Conservation (phyloP, 2,329 filamentous ascomycete species). For the Diplocarpon rosae region DNA sequence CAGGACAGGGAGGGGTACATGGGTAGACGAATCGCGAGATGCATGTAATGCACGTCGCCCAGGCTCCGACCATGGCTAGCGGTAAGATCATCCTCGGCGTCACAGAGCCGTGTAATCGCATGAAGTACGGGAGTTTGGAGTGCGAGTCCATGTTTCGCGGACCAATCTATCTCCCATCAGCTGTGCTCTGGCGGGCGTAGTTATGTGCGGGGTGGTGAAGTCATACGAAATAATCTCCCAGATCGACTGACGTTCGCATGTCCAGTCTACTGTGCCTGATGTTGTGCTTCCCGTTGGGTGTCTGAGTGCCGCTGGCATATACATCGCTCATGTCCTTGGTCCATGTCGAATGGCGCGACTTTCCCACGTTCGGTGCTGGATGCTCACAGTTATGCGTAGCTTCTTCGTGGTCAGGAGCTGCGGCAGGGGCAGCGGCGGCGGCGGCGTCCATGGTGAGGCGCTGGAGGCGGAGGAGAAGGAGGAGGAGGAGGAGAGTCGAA, state of each 20-base stretch:
- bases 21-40: slow-evolving; percentile 19
- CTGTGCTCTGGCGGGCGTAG: background rate
- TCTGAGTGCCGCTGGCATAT: slow-evolving; percentile 10
- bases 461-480: no score
- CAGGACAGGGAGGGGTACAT: slow-evolving; percentile 12
- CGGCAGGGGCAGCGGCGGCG: no score
- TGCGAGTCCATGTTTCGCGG: slow-evolving; percentile 62
- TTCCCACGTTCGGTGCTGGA: no score
- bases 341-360: slow-evolving; percentile 10
- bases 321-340: slow-evolving; percentile 8
- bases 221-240: slow-evolving; percentile 24
- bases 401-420: no score
- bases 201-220: background rate
- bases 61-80: slow-evolving; percentile 47
- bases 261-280: slow-evolving; percentile 1
- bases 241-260: background rate
- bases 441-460: no score
- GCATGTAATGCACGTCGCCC: slow-evolving; percentile 59
- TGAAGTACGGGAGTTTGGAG: slow-evolving; percentile 65
- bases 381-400: no score
- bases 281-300: slow-evolving; percentile 9
- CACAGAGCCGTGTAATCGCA: slow-evolving; percentile 67
- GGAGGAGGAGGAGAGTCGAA: no score
- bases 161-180: slow-evolving; percentile 29
- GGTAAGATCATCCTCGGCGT: slow-evolving; percentile 65